Base-by-base conservation (phyloP, 345 rosid species). In the Citrus sp. region DNA sequence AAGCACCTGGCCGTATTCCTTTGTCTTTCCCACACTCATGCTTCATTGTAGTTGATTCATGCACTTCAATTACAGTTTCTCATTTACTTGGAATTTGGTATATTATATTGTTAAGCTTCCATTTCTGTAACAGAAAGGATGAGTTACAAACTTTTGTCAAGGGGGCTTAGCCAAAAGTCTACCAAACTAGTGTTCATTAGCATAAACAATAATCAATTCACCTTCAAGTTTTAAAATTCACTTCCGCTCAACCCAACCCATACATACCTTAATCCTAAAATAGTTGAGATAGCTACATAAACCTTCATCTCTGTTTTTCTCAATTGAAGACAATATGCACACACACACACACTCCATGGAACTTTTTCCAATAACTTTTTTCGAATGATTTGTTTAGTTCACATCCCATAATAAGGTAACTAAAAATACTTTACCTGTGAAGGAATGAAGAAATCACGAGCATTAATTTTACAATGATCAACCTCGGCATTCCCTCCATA, bases 391-490 rank as follows among this genome's bases (percentile, higher is more conserved):
- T 68, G 9, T 40, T 40, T 4, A 38, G 9, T 67, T 5, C 46
- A 42, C 32, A 42, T 68, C 38, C 16, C 24, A 79, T 70, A 56
- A 66, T 37, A 28, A 67, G 37, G 37, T 59, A 73, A 62, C 62
- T 72, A 72, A 62, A 73, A 51, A 73, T 63, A 21, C 34, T 68
- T 87, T 88, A 95, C 99, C 98, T 92, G 94, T 74, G 97, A 88
- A 77, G 99, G 98, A 81, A 91, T 80, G 80, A 95, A 88, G 78
- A 92, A 92, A 80, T 93, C 90, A 69, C 99, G 99, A 77, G 94
- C 98, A 88, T 95, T 95, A 69, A 95, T 76, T 82, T 78, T 91
- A 85, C 72, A 80, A 80, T 76, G 71, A 73, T 80, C 83, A 63
- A 61, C 79, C 79, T 81, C 88, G 75, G 76, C 60, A 63, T 81